Evolutionary conservation across 106 monocot genomes (phyloP).

Genomic region (Allium fistulosum): DNA sequence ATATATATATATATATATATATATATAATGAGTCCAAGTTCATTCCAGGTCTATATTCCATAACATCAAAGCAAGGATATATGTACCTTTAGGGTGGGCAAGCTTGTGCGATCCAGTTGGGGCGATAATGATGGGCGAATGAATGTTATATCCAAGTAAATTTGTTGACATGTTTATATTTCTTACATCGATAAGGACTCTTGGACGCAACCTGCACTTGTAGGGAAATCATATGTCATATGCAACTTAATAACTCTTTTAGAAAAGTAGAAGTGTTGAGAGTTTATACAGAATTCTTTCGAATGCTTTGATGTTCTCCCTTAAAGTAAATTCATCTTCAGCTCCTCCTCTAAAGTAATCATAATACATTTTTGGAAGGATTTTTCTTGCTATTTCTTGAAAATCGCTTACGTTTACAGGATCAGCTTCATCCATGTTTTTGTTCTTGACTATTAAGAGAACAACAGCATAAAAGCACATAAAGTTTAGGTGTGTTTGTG

Average conservation of each 20-base stretch:
- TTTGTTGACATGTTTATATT: constrained; percentile 32
- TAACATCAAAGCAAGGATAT: background rate
- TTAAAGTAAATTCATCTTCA: constrained; percentile 68
- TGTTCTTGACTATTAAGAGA: no score
- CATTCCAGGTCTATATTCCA: no score
- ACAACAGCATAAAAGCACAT: no score
- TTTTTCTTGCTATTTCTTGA: constrained; percentile 53
- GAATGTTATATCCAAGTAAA: constrained; percentile 27
- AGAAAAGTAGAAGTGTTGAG: no score
- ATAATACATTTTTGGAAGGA: constrained; percentile 74
- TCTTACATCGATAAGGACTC: constrained; percentile 38
- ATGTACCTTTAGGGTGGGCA: constrained; percentile 62
- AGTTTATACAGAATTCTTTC: constrained; percentile 59
- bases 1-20: no score
- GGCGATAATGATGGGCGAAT: constrained; percentile 39
- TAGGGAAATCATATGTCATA: no score
- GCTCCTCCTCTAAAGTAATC: constrained; percentile 76
- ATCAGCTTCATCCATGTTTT: constrained; percentile 3
- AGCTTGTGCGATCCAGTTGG: constrained; percentile 32
- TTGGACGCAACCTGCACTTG: constrained; percentile 18
- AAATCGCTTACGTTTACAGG: constrained; percentile 64
- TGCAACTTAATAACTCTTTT: no score
- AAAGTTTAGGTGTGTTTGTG: no score
- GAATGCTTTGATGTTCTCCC: constrained; percentile 65
- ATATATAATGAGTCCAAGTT: no score